Conservation (phyloP, 106 monocot genomes). For the Dendrobium officinale region DNA sequence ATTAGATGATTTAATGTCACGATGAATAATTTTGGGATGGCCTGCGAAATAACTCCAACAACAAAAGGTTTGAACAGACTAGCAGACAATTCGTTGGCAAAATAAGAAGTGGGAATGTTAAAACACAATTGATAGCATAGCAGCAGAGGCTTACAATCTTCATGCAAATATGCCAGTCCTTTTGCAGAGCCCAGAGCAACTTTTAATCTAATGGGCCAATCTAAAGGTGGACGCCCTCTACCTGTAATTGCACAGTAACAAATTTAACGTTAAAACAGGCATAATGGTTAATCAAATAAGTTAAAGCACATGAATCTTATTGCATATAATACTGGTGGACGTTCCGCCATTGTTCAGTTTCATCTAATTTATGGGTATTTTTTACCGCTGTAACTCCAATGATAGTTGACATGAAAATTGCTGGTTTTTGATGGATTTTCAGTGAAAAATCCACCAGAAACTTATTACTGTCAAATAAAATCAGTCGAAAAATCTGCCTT, state of each 20-base stretch:
- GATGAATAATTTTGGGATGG: conserved; percentile 85
- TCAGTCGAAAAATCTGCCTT: too few species aligned
- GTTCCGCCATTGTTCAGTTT: too few species aligned
- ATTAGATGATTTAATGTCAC: conserved; percentile 85
- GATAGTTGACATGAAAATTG: too few species aligned
- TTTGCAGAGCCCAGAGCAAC: conserved; percentile 67
- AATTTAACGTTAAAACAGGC: neutral
- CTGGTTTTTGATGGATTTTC: too few species aligned
- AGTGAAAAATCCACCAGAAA: too few species aligned
- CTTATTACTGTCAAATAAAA: too few species aligned
- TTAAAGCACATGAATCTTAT: neutral
- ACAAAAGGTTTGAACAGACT: neutral
- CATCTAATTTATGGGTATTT: too few species aligned
- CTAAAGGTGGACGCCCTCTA: neutral
- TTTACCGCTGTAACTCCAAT: too few species aligned
- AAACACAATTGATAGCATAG: neutral
- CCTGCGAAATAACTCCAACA: conserved; percentile 29
- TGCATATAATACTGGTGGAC: neutral
- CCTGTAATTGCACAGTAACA: neutral
- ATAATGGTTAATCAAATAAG: neutral
- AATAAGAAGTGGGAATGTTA: neutral
- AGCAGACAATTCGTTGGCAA: neutral
- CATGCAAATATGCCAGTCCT: conserved; percentile 73
- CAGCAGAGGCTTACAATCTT: conserved; percentile 44
- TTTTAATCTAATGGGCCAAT: conserved; percentile 21